These are phyloP conservation scores for Tricholoma sp. DNA, from an alignment of 768 basidiomycete genomes.

Conservation along the genomic window DNA sequence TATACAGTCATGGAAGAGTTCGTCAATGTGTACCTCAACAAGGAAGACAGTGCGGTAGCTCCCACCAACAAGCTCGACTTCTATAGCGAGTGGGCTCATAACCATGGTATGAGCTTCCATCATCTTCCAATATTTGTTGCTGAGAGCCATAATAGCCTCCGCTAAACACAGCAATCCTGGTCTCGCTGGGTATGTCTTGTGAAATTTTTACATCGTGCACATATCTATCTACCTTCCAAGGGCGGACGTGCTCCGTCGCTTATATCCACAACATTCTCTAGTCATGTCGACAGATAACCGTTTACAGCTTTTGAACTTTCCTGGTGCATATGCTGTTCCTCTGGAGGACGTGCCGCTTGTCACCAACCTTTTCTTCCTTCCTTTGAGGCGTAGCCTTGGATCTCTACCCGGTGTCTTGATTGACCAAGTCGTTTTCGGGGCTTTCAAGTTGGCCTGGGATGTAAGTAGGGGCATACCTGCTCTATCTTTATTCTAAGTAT, in stretches of 20 bases:
- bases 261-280: conserved; percentile 61
- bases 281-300: conserved; percentile 44
- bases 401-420: conserved; percentile 47
- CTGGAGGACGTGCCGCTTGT: conserved; percentile 46
- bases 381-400: conserved; percentile 37
- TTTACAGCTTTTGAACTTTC: conserved; percentile 46
- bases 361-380: conserved; percentile 42
- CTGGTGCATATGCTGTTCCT: conserved; percentile 40
- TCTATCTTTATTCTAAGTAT: not conserved
- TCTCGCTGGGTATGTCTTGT: conserved; percentile 37
- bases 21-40: conserved; percentile 14
- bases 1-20: conserved; percentile 7
- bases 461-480: conserved; percentile 30
- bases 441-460: conserved; percentile 54
- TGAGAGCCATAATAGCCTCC: conserved; percentile 35
- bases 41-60: conserved; percentile 7
- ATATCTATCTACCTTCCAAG: conserved; percentile 18
- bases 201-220: not conserved
- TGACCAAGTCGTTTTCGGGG: conserved; percentile 48
- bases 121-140: not conserved
- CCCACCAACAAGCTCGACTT: conserved; percentile 30
- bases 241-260: conserved; percentile 42
- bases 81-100: conserved; percentile 43
- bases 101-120: conserved; percentile 34
- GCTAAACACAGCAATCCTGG: conserved; percentile 42